These are phyloP conservation scores for Plasmodium knowlesi DNA, from an alignment of 169 alveolate genomes.

Conservation along the genomic window DNA sequence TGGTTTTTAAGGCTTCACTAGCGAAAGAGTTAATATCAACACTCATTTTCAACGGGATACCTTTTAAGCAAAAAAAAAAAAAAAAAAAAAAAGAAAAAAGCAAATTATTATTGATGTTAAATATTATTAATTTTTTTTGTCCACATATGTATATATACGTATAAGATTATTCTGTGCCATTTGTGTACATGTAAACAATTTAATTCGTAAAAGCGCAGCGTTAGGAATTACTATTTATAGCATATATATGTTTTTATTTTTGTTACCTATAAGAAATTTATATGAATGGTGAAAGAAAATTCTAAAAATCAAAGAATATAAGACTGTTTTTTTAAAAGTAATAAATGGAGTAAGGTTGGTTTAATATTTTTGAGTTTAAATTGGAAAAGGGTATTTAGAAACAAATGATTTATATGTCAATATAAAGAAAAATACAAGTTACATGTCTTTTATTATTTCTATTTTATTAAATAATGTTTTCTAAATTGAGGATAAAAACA, in stretches of 20 bases:
- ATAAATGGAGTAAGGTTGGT: not conserved
- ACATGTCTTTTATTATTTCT: not conserved
- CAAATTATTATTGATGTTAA: not conserved
- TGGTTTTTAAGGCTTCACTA: not conserved
- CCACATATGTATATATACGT: not conserved
- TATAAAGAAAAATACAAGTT: not conserved
- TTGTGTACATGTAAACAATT: not conserved
- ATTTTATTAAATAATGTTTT: not conserved
- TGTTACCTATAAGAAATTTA: not conserved
- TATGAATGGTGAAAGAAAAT: not conserved
- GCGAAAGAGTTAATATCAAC: not conserved
- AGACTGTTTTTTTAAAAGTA: not conserved
- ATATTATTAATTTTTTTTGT: not conserved
- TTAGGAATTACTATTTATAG: not conserved
- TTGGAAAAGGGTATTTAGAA: not conserved
- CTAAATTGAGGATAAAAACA: not conserved
- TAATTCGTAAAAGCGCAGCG: not conserved
- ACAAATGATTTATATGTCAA: not conserved
- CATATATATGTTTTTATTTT: not conserved
- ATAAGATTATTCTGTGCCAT: not conserved
- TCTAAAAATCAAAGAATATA: not conserved
- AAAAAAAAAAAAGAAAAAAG: not conserved
- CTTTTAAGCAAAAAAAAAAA: not conserved
- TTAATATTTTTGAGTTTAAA: not conserved
- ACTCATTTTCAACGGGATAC: slow-evolving; percentile 14